Evolutionary conservation across 2,329 filamentous ascomycete species (phyloP), one percentile per base, ranked within the genome.

Genomic region (Ascochyta rabiei): DNA sequence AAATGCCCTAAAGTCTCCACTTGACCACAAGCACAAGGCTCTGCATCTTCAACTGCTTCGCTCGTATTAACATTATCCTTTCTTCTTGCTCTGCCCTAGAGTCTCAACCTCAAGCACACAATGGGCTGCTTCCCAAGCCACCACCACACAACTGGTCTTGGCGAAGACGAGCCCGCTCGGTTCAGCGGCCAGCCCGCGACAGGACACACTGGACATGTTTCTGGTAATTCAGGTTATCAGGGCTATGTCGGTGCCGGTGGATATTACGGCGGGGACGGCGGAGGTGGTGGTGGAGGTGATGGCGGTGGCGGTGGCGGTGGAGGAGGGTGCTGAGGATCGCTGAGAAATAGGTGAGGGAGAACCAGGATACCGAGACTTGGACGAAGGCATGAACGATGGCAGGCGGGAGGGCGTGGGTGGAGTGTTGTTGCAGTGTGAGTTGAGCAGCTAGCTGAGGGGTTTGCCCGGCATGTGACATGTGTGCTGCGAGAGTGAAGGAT

Each of bases 91-190:
- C 3, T 4, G 6, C 15, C n/a, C 10, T 15, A 35, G 9, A 16
- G 15, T 19, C 13, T 31, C 23, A 19, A 12, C 10, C 6, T 6
- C 18, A 10, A n/a, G 10, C 12, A 16, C 26, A 41, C 46, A n/a
- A 55, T 55, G 52, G 52, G 52, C 7, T 55, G 52, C 40, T 42
- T 44, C 34, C 24, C 35, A 23, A 55, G 52, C 35, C 43, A 30
- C 24, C 51, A 45, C n/a, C 39, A 30, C 16, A 41, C 26, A 18
- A 34, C 45, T 6, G 52, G 46, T 4, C 34, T 41, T 9, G 45
- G 46, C 12, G 46, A 40, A 24, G n/a, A 49, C 15, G 46, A 46
- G 15, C 41, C 52, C n/a, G 45, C 46, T 23, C 34, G 31, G 4
- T 37, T 40, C 35, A 38, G 50, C n/a, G 38, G 43, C 10, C 37